phyloP scores from a whole-genome alignment of 2,329 filamentous ascomycete genomes.

The Pezicula neosporulosa region DNA sequence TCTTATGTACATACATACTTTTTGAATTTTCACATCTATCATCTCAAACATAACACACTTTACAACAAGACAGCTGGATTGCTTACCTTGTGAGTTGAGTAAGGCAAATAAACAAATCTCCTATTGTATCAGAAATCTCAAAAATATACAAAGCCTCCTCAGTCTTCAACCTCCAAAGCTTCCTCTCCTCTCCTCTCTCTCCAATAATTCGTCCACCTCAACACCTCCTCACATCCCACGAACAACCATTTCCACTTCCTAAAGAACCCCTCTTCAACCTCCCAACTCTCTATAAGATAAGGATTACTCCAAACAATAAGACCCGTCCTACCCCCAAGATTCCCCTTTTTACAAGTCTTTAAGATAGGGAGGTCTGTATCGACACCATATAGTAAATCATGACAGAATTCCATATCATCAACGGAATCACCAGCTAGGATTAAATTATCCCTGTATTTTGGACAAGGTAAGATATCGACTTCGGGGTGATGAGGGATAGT shows the following conservation, averaged over 20 bases:
- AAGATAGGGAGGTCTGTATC: background rate
- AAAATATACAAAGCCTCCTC: too few species aligned
- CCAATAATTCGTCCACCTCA: slow-evolving; percentile 36
- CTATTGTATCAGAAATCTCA: too few species aligned
- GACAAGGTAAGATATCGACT: slow-evolving; percentile 33
- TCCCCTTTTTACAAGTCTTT: background rate
- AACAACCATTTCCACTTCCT: slow-evolving; percentile 41
- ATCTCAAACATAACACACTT: too few species aligned
- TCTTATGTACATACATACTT: background rate
- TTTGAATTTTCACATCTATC: background rate
- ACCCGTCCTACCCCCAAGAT: slow-evolving; percentile 19
- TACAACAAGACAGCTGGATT: too few species aligned
- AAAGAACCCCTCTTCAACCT: slow-evolving; percentile 40
- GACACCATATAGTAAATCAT: slow-evolving; percentile 32
- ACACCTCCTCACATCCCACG: slow-evolving; percentile 32
- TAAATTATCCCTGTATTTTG: slow-evolving; percentile 36
- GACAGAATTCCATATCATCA: slow-evolving; percentile 32
- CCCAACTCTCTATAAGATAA: slow-evolving; percentile 42
- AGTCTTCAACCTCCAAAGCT: background rate
- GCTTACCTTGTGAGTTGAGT: too few species aligned
- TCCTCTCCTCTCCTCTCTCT: slow-evolving; percentile 20
- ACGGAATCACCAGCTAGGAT: slow-evolving; percentile 27
- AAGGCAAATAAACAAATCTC: too few species aligned
- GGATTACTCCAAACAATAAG: slow-evolving; percentile 48
- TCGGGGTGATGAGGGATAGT: slow-evolving; percentile 36